Evolutionary conservation across 2,329 filamentous ascomycete species (phyloP).

Genomic region (Alternaria angustiovoidea): DNA sequence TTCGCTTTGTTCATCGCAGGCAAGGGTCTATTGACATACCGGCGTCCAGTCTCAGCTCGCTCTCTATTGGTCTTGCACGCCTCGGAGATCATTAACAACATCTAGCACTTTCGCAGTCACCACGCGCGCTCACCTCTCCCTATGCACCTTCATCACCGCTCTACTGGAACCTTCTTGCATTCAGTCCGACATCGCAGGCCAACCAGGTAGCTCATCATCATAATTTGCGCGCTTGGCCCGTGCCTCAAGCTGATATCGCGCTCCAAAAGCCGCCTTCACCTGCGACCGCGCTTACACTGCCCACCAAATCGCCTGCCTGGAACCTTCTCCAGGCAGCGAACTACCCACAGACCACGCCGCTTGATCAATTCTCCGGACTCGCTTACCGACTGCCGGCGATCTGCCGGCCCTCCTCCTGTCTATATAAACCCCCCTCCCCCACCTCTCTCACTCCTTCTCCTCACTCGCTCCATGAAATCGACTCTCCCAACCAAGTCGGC

Average conservation of each 20-base stretch:
- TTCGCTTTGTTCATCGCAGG: not conserved
- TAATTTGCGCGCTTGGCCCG: too few species aligned
- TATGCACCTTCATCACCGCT: not conserved
- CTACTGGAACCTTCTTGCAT: too few species aligned
- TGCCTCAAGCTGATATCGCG: too few species aligned
- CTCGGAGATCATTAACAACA: not conserved
- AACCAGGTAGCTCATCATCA: too few species aligned
- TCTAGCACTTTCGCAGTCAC: not conserved
- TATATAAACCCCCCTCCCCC: conserved; percentile 3
- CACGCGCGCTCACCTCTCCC: not conserved
- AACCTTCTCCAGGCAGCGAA: not conserved
- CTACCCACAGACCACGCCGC: not conserved
- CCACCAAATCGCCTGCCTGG: not conserved
- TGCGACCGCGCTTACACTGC: too few species aligned
- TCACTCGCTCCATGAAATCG: not conserved
- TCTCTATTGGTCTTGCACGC: not conserved
- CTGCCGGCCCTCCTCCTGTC: conserved; percentile 1
- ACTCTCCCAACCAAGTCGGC: not conserved
- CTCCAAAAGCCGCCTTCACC: too few species aligned
- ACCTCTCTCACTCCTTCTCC: not conserved
- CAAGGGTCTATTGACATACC: not conserved
- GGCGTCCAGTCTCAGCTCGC: not conserved
- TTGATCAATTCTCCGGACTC: not conserved
- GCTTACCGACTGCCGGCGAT: not conserved
- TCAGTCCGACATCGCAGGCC: too few species aligned